Base-by-base conservation (phyloP, 2,329 filamentous ascomycete species). In the Beauveria asiatica region DNA sequence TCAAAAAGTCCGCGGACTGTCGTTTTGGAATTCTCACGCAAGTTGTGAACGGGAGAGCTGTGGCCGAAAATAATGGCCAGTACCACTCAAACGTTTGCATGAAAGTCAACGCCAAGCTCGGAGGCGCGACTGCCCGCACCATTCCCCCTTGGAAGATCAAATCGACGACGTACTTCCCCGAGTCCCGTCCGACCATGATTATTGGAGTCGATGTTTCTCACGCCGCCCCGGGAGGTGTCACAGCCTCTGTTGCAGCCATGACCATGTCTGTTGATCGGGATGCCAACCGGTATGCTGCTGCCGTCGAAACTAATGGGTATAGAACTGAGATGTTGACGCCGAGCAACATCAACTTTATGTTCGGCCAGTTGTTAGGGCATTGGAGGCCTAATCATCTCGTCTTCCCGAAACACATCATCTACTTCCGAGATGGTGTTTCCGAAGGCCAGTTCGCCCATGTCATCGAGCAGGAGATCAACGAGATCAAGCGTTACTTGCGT, bases 41-140 rank as follows among this genome's bases (percentile, higher is more conserved):
- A 70, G 88, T 92, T 63, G 70, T 97, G n/a, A 86, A 92, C 65
- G 77, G 79, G 2, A 75, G 76, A 0, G 88, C 95, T 62, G 89
- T 93, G 1, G 67, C 76, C 42, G 88, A 87, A 70, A 83, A 83
- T 17, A 84, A 88, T 23, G 81, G 81, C 0, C 94, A 99, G 68
- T 97, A 97, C 73, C 88, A 90, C 68, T 94, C 90, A 1, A 99
- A 99, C 63, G 91, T 99, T 0, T 83, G 86, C 64, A 94, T 99
- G 90, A 99, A 99, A 77, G 85, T 99, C 65, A 97, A 99, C 67
- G 89, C 90, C 3, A 99, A 99, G 77, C 82, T 99, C 2, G 94
- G 94, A 16, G 94, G 94, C 6, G 82, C 84, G 0, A 97, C 91
- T 1, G 86, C 76, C 57, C 78, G 71, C 49, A 74, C 73, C 1